These are phyloP conservation scores for Suillus lakei DNA, from an alignment of 768 basidiomycete species.

Conservation along the genomic window DNA sequence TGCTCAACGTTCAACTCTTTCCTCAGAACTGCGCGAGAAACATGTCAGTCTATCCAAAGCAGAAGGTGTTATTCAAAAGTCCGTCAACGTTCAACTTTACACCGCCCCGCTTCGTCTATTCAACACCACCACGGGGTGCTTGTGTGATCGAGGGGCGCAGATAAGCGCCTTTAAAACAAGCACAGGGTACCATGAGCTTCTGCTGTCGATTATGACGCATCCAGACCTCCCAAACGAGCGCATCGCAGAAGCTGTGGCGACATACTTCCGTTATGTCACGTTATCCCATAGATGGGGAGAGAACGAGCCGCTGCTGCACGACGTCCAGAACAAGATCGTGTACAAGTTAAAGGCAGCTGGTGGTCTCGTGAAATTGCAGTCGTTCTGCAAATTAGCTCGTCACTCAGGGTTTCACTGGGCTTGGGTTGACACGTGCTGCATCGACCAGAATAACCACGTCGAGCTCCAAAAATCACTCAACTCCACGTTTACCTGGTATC, in stretches of 20 bases:
- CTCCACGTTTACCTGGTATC: background rate
- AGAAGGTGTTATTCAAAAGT: background rate
- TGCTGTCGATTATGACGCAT: background rate
- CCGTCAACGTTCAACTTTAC: background rate
- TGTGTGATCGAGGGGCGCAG: background rate
- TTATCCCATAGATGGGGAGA: background rate
- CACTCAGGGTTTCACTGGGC: background rate
- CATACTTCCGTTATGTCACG: background rate
- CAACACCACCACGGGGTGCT: background rate
- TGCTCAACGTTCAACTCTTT: background rate
- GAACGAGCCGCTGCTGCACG: too few species aligned
- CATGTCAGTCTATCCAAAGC: background rate
- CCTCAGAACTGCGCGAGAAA: background rate
- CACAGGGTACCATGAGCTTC: background rate
- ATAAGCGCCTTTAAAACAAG: background rate
- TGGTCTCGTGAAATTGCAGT: background rate
- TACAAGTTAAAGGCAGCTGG: too few species aligned
- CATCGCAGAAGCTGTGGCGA: background rate
- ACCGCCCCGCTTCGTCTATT: background rate
- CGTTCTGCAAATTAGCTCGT: too few species aligned
- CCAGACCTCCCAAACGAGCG: background rate
- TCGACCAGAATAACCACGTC: background rate
- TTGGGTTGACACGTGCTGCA: background rate
- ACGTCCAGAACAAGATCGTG: too few species aligned
- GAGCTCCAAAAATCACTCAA: background rate